Percentiles rank a stretch among this genome's conserved stretches.
Conservation (phyloP, 352 stramenopile species). For the Stephanocyclus meneghinianus region DNA sequence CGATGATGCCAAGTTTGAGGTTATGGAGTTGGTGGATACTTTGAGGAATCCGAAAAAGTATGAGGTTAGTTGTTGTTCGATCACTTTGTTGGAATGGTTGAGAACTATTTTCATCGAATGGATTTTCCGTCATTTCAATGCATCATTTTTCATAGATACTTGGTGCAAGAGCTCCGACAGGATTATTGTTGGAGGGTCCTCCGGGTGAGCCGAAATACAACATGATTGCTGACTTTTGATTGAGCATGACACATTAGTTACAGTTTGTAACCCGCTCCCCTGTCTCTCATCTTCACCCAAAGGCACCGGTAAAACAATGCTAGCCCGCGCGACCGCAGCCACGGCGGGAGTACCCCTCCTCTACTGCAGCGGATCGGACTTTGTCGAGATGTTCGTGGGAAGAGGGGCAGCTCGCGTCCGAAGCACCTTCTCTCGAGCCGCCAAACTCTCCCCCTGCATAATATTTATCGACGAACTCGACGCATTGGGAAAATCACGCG, state of each 20-base stretch:
- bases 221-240: neutral
- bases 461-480: slow-evolving; percentile 98
- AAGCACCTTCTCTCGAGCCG: slow-evolving; percentile 91
- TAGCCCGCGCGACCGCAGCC: slow-evolving; percentile 90
- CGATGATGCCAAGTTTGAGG: slow-evolving; percentile 90
- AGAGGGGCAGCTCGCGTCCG: slow-evolving; percentile 90
- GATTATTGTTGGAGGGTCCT: slow-evolving; percentile 91
- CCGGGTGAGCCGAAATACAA: slow-evolving; percentile 71
- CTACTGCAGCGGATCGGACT: slow-evolving; percentile 94
- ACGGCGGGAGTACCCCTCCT: slow-evolving; percentile 93
- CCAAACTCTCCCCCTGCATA: slow-evolving; percentile 93
- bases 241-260: neutral
- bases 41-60: slow-evolving; percentile 90
- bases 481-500: slow-evolving; percentile 79
- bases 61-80: neutral
- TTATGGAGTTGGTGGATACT: slow-evolving; percentile 94
- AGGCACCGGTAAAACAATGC: slow-evolving; percentile 89
- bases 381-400: slow-evolving; percentile 96
- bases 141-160: too few relatives aligned
- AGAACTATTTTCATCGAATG: slow-evolving; percentile 81
- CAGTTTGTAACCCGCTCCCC: neutral
- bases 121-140: slow-evolving; percentile 59
- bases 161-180: slow-evolving; percentile 83
- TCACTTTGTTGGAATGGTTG: too few relatives aligned
- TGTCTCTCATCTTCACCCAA: neutral